A percentile compares a stretch with the other conserved stretches of the same genome.
Evolutionary conservation across 202 grass and related monocot genomes (phyloP).

Genomic region (Saccharum hybrid): DNA sequence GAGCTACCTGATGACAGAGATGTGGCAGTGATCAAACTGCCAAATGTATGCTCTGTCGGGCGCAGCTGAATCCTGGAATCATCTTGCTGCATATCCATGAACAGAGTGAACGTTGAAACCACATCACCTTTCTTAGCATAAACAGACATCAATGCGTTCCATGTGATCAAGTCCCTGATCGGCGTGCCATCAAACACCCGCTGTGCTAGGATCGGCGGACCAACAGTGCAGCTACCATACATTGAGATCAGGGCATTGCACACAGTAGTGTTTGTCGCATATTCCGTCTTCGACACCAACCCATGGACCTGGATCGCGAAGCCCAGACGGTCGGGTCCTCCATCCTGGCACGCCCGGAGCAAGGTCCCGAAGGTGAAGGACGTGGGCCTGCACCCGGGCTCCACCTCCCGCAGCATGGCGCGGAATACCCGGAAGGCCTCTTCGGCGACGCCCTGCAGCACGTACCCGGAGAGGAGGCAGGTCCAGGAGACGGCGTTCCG

Average conservation of each 20-base stretch:
- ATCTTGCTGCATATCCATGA: constrained; percentile 56
- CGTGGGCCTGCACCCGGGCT: constrained; percentile 48
- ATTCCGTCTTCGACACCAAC: constrained; percentile 56
- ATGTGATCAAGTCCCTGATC: constrained; percentile 61
- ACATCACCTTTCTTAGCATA: constrained; percentile 66
- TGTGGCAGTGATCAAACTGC: constrained; percentile 65
- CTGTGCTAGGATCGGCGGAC: constrained; percentile 43
- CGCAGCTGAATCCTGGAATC: constrained; percentile 40
- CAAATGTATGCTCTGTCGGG: constrained; percentile 70
- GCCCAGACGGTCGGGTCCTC: constrained; percentile 43
- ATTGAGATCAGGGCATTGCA: constrained; percentile 79
- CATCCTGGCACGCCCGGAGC: constrained; percentile 67
- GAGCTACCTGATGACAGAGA: constrained; percentile 45
- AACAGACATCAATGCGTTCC: constrained; percentile 80
- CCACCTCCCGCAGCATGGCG: constrained; percentile 51
- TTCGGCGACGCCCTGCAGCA: constrained; percentile 41
- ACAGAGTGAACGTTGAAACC: constrained; percentile 52
- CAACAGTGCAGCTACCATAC: constrained; percentile 67
- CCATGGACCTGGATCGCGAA: constrained; percentile 71
- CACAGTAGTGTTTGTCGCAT: constrained; percentile 53
- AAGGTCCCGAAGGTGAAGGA: constrained; percentile 74
- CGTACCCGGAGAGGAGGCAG: constrained; percentile 68
- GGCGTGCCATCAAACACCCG: constrained; percentile 54
- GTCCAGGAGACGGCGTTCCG: constrained; percentile 79
- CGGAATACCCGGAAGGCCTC: constrained; percentile 57